Evolutionary conservation across 768 basidiomycete species (phyloP).

Genomic region (Suillus brevipes): DNA sequence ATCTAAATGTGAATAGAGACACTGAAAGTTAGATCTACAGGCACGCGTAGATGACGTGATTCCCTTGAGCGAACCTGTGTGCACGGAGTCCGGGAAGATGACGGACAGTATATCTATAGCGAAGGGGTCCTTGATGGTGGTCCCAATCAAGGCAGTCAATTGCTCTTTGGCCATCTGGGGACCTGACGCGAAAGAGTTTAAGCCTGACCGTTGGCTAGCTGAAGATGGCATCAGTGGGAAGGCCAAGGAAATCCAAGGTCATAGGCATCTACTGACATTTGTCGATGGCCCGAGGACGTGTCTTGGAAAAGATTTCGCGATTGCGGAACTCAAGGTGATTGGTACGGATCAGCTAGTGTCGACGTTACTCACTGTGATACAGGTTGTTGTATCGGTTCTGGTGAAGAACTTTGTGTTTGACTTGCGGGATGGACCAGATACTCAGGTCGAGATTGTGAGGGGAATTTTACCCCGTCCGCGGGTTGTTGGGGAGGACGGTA

Average conservation of each 20-base stretch:
- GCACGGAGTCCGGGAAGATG: conserved; percentile 26
- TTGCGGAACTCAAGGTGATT: conserved; percentile 42
- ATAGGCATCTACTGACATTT: conserved; percentile 45
- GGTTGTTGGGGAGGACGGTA: conserved; percentile 26
- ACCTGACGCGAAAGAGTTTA: conserved; percentile 41
- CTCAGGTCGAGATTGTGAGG: conserved; percentile 6
- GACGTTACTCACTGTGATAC: background rate
- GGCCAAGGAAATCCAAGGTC: conserved; percentile 38
- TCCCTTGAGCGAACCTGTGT: conserved; percentile 35
- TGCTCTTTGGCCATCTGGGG: conserved; percentile 45
- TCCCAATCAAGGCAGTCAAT: conserved; percentile 44
- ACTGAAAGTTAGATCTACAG: conserved; percentile 21
- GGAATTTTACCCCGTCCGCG: conserved; percentile 18
- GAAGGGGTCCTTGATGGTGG: conserved; percentile 38
- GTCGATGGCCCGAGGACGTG: conserved; percentile 46
- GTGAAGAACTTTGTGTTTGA: conserved; percentile 26
- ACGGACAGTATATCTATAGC: conserved; percentile 36
- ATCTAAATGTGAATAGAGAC: background rate
- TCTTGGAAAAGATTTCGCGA: conserved; percentile 44
- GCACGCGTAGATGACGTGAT: conserved; percentile 40
- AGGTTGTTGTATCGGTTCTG: conserved; percentile 47
- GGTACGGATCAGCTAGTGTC: background rate
- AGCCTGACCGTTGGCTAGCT: conserved; percentile 44
- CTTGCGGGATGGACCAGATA: conserved; percentile 13
- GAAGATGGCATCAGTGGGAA: conserved; percentile 28